A percentile compares a stretch with the other conserved stretches of the same genome.
phyloP scores from a whole-genome alignment of 129 eudicot genomes.

The Helichrysum umbraculigerum region DNA sequence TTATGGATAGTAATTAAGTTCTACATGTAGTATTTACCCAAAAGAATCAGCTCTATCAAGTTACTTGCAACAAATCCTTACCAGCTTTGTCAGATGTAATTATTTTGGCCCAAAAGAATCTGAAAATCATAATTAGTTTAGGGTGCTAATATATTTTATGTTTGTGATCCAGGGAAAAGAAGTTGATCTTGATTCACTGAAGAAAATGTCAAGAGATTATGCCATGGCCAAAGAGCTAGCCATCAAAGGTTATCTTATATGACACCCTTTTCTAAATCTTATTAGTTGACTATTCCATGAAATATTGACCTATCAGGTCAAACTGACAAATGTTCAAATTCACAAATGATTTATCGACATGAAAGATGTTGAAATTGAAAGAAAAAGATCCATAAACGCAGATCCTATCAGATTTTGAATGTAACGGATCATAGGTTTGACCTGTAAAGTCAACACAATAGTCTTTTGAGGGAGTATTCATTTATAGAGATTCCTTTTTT shows the following conservation, averaged over 20 bases:
- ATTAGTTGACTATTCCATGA: not conserved
- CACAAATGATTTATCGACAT: constrained; percentile 3
- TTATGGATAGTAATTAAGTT: no score
- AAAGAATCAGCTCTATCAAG: no score
- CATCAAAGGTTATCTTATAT: constrained; percentile 52
- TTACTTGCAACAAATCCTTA: no score
- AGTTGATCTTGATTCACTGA: constrained; percentile 62
- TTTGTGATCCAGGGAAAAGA: constrained; percentile 55
- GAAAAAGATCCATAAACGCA: not conserved
- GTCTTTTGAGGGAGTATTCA: not conserved
- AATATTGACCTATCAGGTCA: not conserved
- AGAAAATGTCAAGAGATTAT: constrained; percentile 63
- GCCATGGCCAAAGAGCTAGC: constrained; percentile 64
- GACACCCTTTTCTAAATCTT: not conserved
- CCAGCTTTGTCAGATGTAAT: no score
- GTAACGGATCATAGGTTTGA: not conserved
- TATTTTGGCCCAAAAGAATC: no score
- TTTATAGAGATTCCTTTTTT: not conserved
- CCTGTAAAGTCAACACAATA: not conserved
- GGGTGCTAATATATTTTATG: not conserved
- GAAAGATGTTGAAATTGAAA: not conserved
- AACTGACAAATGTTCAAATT: not conserved
- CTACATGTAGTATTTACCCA: no score
- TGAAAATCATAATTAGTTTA: no score
- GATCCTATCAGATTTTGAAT: not conserved